Base-by-base conservation (phyloP, 1,139 yeast genomes). In the Debaryomyces nepalensis region DNA sequence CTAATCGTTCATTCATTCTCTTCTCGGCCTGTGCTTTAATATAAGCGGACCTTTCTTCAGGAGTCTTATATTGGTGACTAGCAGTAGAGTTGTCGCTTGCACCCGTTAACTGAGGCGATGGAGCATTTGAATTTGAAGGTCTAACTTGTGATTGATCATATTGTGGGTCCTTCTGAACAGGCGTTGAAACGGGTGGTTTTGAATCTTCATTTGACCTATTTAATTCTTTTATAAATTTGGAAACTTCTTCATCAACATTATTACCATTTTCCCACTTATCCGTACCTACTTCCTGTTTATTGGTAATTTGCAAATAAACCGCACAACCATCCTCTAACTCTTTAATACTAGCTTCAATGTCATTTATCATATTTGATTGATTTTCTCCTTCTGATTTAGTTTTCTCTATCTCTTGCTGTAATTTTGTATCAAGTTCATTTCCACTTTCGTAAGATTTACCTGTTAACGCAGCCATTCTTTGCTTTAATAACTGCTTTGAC, bases 1-100 rank as follows among this genome's bases (percentile, higher is more conserved):
- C 97, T 58, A 90, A 73, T 54, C 95, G 75, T 55, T 90, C 97
- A 49, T 82, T 84, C 95, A 91, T 90, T 57, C 89, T 79, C 63
- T 85, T 82, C 53, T 87, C 88, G 0, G 98, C 98, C 56, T 88
- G 96, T 9, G 93, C 96, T 59, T 88, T 89, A 46, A 90, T 84
- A 52, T 83, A 82, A 5, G 91, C 91, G 5, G 95, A 79, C 51
- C 97, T 76, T 44, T 88, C 95, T 52, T 81, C 87, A 7, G 77
- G 75, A 11, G 71, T 66, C 15, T 52, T 61, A 51, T 68, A 70
- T 7, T 54, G 53, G 26, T 33, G 34, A 40, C 29, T 26, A 16
- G 47, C 21, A 14, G 58, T 44, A 23, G 56, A 37, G 18, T 51
- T 29, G n/a, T 24, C 21, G 18, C 37, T 24, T 6, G 43, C 38